Percentiles rank a stretch among this genome's conserved stretches.
Conservation (phyloP, 2,329 filamentous ascomycete species). For the Fusarium goolgardi region DNA sequence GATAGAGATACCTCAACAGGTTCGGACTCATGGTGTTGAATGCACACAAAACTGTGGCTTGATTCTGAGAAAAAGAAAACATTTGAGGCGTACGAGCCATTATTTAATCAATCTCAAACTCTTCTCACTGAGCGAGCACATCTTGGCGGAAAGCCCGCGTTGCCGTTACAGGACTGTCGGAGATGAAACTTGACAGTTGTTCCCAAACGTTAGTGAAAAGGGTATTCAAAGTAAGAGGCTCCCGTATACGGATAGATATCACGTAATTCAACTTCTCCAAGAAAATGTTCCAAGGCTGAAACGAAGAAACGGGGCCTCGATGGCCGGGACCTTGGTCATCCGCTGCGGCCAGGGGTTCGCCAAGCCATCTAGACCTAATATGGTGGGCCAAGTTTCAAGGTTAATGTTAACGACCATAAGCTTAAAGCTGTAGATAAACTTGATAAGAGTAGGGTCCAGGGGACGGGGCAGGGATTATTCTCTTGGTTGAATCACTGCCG, state of each 20-base stretch:
- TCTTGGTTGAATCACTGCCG: conserved; percentile 17
- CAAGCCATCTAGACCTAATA: conserved; percentile 14
- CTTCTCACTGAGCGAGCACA: background rate
- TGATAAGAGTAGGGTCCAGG: conserved; percentile 1
- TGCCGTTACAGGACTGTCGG: conserved; percentile 18
- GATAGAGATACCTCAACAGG: background rate
- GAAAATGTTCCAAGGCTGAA: conserved; percentile 21
- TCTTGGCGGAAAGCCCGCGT: conserved; percentile 9
- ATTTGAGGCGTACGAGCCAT: background rate
- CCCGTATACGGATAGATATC: background rate
- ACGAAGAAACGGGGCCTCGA: conserved; percentile 19
- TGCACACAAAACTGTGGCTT: background rate
- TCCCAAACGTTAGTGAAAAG: conserved; percentile 28
- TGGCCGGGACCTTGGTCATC: conserved; percentile 31
- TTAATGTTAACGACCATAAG: conserved; percentile 29
- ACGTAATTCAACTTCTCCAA: background rate
- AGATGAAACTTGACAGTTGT: conserved; percentile 30
- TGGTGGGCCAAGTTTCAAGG: conserved; percentile 9
- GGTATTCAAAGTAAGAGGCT: background rate
- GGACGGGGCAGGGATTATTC: background rate
- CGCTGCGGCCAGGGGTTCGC: conserved; percentile 26
- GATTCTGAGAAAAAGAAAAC: background rate
- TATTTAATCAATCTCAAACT: conserved; percentile 15
- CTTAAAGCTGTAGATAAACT: conserved; percentile 18
- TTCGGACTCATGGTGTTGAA: too few relatives aligned